Conservation (phyloP, 2,329 filamentous ascomycete genomes). For the Paracoccidioides lutzii region DNA sequence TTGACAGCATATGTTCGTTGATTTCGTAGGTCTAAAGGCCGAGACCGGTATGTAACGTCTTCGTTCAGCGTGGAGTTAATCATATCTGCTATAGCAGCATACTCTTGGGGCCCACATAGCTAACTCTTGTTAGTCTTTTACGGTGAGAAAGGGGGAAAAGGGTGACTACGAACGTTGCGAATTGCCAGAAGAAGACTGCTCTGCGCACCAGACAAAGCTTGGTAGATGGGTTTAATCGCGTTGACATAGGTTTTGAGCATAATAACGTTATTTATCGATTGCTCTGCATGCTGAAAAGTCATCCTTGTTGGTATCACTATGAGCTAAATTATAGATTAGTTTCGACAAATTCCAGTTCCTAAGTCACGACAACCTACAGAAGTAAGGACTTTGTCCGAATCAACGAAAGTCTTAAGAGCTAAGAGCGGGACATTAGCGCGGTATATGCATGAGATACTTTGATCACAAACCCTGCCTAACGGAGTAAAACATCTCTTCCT, state of each 20-base stretch:
- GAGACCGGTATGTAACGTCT: constrained; percentile 64
- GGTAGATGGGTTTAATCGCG: constrained; percentile 53
- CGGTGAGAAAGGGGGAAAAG: not conserved
- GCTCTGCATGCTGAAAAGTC: constrained; percentile 58
- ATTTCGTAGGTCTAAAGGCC: constrained; percentile 74
- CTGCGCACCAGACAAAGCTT: constrained; percentile 52
- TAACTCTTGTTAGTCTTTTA: constrained; percentile 14
- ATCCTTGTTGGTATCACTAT: constrained; percentile 59
- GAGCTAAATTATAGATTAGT: constrained; percentile 39
- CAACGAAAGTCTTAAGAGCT: constrained; percentile 63
- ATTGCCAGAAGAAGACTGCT: constrained; percentile 55
- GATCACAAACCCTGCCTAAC: constrained; percentile 50
- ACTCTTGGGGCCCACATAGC: constrained; percentile 53
- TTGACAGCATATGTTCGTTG: constrained; percentile 85
- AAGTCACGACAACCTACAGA: constrained; percentile 39
- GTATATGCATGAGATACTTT: not conserved
- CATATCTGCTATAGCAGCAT: constrained; percentile 46
- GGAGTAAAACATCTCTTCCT: constrained; percentile 73
- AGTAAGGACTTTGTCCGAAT: constrained; percentile 69
- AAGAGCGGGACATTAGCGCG: not conserved
- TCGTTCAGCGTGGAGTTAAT: constrained; percentile 65
- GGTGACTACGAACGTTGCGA: constrained; percentile 38
- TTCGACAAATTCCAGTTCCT: not conserved
- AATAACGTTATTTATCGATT: constrained; percentile 74
- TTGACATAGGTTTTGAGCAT: constrained; percentile 72